Conservation (phyloP, 2,329 filamentous ascomycete species). For the Gaeumannomyces tritici region DNA sequence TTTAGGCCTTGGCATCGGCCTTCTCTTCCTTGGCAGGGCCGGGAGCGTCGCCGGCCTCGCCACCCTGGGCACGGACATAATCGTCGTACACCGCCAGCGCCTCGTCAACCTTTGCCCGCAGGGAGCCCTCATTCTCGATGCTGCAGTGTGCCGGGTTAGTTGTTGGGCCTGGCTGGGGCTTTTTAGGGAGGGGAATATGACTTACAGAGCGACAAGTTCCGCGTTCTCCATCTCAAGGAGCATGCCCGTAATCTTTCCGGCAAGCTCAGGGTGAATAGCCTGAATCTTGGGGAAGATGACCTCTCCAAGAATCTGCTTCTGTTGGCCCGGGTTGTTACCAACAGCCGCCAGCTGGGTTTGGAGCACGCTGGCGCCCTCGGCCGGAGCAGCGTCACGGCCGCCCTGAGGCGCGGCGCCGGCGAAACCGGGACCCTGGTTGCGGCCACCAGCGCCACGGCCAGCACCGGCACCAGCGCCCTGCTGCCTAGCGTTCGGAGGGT, state of each 20-base stretch:
- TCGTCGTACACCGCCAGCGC: slow-evolving; percentile 96
- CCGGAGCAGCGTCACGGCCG: slow-evolving; percentile 28
- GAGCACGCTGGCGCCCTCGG: slow-evolving; percentile 31
- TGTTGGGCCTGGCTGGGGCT: slow-evolving; percentile 3
- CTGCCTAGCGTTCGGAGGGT: slow-evolving; percentile 45
- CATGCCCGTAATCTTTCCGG: slow-evolving; percentile 99
- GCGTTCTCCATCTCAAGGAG: slow-evolving; percentile 97
- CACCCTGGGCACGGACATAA: slow-evolving; percentile 80
- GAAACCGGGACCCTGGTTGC: slow-evolving; percentile 30
- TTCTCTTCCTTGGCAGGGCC: slow-evolving; percentile 43
- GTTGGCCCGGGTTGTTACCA: slow-evolving; percentile 52
- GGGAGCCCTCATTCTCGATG: slow-evolving; percentile 79
- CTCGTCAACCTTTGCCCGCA: slow-evolving; percentile 94
- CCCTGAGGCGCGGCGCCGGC: slow-evolving; percentile 33
- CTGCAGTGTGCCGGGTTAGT: slow-evolving; percentile 33
- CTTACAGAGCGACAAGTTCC: slow-evolving; percentile 92
- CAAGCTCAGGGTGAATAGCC: slow-evolving; percentile 85
- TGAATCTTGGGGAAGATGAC: slow-evolving; percentile 98
- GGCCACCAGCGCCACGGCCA: slow-evolving; percentile 26
- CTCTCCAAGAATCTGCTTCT: slow-evolving; percentile 98
- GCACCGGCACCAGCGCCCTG: slow-evolving; percentile 32
- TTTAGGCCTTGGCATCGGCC: slow-evolving; percentile 42
- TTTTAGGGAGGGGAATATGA: slow-evolving; percentile 19
- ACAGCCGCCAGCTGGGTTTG: slow-evolving; percentile 48
- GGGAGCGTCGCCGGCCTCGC: slow-evolving; percentile 22